Percentiles rank a stretch among this genome's conserved stretches.
These are phyloP conservation scores for Backusella liffmaniae DNA, from an alignment of 192 early-diverging fungal genomes.

Conservation along the genomic window DNA sequence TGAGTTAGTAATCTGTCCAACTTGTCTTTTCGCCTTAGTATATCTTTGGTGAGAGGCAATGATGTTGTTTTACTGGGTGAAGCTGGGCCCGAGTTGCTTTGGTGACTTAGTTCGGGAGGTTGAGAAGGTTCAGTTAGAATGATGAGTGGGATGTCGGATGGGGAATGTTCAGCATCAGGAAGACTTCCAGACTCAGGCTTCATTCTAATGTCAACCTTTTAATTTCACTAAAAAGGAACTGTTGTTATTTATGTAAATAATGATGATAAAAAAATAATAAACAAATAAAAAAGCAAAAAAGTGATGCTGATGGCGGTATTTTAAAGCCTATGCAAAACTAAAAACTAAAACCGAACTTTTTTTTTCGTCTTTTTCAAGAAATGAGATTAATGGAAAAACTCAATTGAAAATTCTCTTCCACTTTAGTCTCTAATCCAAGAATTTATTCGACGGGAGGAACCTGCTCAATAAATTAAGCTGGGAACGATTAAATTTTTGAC, in stretches of 20 bases:
- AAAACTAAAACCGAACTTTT: neutral
- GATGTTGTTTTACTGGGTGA: conserved; percentile 1
- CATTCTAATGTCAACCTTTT: conserved; percentile 1
- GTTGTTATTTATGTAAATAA: neutral
- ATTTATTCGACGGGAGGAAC: too few species aligned
- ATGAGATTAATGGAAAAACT: neutral
- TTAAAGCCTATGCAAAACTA: neutral
- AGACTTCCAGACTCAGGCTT: neutral
- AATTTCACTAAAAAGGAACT: neutral
- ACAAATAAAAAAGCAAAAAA: neutral
- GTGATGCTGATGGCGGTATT: neutral
- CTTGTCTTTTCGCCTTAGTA: conserved; percentile 26
- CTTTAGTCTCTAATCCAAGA: too few species aligned
- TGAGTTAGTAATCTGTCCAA: conserved; percentile 19
- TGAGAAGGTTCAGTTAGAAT: conserved; percentile 1
- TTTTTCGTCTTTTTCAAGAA: neutral
- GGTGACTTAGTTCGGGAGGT: neutral
- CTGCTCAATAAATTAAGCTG: too few species aligned
- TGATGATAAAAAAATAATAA: neutral
- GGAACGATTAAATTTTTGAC: too few species aligned
- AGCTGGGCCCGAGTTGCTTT: neutral
- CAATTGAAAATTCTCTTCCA: too few species aligned
- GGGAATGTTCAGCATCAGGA: conserved; percentile 1
- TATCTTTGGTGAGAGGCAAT: conserved; percentile 32
- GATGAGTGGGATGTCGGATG: conserved; percentile 4